Percentiles rank a stretch among this genome's conserved stretches.
phyloP scores from a whole-genome alignment of 805 yeast genomes.

The Candida ovalis region DNA sequence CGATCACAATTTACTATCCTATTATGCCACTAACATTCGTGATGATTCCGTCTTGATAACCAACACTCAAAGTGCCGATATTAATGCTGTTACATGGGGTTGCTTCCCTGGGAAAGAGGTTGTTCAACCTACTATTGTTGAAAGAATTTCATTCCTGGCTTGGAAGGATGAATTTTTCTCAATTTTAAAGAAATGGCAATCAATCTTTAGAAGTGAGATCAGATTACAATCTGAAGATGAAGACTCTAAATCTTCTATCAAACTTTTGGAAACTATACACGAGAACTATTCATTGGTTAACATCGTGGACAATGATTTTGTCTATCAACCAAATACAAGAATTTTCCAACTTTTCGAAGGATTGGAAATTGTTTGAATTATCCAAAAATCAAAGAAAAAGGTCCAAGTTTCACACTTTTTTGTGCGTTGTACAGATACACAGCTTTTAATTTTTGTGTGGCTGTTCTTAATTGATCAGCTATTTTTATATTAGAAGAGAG shows the following conservation, averaged over 20 bases:
- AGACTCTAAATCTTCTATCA: constrained; percentile 26
- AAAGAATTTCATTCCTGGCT: constrained; percentile 84
- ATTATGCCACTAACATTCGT: constrained; percentile 64
- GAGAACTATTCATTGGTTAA: constrained; percentile 72
- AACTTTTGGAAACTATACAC: constrained; percentile 44
- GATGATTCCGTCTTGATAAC: constrained; percentile 55
- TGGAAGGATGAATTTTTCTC: constrained; percentile 96
- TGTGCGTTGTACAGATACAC: constrained; percentile 1
- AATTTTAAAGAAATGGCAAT: constrained; percentile 73
- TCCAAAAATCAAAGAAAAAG: background rate
- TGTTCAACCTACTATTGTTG: constrained; percentile 94
- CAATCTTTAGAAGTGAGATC: constrained; percentile 32
- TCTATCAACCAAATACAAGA: constrained; percentile 44
- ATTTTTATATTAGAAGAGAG: background rate
- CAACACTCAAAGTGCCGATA: constrained; percentile 64
- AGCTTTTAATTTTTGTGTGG: background rate
- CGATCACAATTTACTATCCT: constrained; percentile 57
- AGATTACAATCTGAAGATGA: constrained; percentile 14
- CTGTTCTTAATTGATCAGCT: background rate
- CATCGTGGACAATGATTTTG: constrained; percentile 83
- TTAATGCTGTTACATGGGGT: constrained; percentile 98
- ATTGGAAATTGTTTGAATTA: background rate
- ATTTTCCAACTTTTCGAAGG: constrained; percentile 53
- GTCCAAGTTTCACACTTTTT: background rate
- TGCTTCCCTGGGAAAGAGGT: constrained; percentile 95